phyloP scores from a whole-genome alignment of 768 basidiomycete genomes.

The Xerocomellus intermedius region DNA sequence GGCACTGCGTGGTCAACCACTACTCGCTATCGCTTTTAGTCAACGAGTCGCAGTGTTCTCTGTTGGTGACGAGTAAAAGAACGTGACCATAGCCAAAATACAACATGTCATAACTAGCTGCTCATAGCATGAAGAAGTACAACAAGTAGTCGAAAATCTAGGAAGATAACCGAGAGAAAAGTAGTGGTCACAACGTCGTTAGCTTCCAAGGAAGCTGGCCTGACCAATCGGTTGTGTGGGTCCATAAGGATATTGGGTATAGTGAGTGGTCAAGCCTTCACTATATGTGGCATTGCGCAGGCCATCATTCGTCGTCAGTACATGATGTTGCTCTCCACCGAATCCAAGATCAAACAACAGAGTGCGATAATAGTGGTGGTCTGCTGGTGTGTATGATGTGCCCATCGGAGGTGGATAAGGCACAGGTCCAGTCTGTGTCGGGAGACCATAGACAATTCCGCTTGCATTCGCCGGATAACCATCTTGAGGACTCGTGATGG shows the following conservation, averaged over 20 bases:
- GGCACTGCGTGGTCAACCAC: slow-evolving; percentile 54
- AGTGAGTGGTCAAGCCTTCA: slow-evolving; percentile 36
- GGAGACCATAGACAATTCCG: slow-evolving; percentile 13
- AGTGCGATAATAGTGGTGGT: slow-evolving; percentile 68
- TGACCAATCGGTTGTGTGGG: slow-evolving; percentile 24
- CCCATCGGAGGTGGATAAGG: slow-evolving; percentile 36
- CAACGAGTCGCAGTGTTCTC: slow-evolving; percentile 56
- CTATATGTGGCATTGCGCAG: slow-evolving; percentile 29
- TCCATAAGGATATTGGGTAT: slow-evolving; percentile 35
- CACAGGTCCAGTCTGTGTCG: slow-evolving; percentile 14
- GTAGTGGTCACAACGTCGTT: not conserved
- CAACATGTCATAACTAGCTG: slow-evolving; percentile 21
- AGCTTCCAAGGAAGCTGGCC: slow-evolving; percentile 25
- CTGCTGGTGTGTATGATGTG: slow-evolving; percentile 40
- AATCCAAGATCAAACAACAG: slow-evolving; percentile 77
- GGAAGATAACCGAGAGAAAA: not conserved
- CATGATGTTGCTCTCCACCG: slow-evolving; percentile 40
- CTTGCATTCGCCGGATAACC: slow-evolving; percentile 14
- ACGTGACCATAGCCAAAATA: slow-evolving; percentile 8
- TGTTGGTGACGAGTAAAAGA: slow-evolving; percentile 57
- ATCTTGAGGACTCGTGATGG: slow-evolving; percentile 19
- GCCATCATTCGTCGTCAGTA: slow-evolving; percentile 20
- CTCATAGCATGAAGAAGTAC: slow-evolving; percentile 8
- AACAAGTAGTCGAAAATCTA: slow-evolving; percentile 7
- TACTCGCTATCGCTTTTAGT: slow-evolving; percentile 68